Evolutionary conservation across 768 basidiomycete species (phyloP), one percentile per base, ranked within the genome.

Genomic region (Hydnum rufescens): DNA sequence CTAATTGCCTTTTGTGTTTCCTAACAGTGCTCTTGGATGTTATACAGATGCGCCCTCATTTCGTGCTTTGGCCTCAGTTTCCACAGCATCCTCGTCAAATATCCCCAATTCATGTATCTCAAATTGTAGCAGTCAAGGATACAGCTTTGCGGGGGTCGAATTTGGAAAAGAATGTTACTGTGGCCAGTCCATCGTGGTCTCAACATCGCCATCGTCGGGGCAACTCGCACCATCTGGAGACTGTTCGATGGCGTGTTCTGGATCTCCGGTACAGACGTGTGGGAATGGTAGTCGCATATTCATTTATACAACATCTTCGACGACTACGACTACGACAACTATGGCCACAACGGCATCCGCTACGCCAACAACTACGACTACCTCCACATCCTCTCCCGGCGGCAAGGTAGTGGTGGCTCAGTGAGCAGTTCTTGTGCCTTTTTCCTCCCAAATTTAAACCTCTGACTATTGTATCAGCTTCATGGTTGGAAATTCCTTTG

Each of bases 121-220:
- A n/a, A 31, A 18, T 32, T 55, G 54, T 34, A n/a, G 30, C 19
- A 6, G 22, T 3, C 18, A 23, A 5, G 44, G 54, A 2, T 32
- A 44, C 25, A 43, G n/a, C 25, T 54, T 26, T 30, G 54, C 54
- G 13, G 54, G 54, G 13, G 43, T 54, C 28, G 55, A 55, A 46
- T 55, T 54, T 34, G 52, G 39, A 3, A 4, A 34, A 23, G 31
- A 54, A 52, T 54, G 53, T 26, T 55, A 43, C 44, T 55, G 54
- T 30, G 54, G 32, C 18, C 51, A n/a, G 26, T 3, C 42, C 25
- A 29, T 55, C 53, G 32, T 2, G 5, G 53, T 47, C 8, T 16
- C 16, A 8, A 47, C 44, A 16, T 13, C 8, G 13, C 34, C 34
- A 8, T 8, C 8, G 8, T 8, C 44, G 1, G 44, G 44, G 13